Conservation (phyloP, 192 early-diverging fungal species). For the Spizellomyces sp. region DNA sequence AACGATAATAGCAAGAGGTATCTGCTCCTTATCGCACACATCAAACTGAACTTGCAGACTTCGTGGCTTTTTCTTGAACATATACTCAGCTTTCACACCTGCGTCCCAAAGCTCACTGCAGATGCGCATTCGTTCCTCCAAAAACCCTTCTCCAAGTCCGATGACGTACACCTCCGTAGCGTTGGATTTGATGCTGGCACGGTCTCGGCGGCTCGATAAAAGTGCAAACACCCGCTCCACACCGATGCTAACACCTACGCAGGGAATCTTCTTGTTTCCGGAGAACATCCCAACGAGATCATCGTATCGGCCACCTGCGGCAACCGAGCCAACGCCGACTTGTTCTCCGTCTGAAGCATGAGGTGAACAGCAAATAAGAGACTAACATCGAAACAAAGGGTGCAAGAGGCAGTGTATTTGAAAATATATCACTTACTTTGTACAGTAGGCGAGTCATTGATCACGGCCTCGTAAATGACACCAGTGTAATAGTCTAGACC, state of each 20-base stretch:
- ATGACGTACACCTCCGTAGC: constrained; percentile 88
- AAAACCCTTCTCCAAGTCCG: constrained; percentile 72
- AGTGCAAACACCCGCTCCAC: constrained; percentile 95
- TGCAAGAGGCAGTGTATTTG: neutral
- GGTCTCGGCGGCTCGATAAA: constrained; percentile 21
- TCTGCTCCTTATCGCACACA: constrained; percentile 78
- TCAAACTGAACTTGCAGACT: constrained; percentile 74
- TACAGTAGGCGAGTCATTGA: constrained; percentile 28
- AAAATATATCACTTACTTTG: constrained; percentile 16
- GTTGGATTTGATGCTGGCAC: constrained; percentile 58
- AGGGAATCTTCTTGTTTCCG: constrained; percentile 79
- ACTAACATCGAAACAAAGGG: neutral
- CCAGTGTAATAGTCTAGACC: constrained; percentile 99
- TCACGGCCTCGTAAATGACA: constrained; percentile 96
- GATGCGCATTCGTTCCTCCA: constrained; percentile 88
- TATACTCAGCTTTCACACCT: constrained; percentile 86
- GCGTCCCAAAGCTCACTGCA: constrained; percentile 90
- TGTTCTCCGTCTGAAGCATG: constrained; percentile 62
- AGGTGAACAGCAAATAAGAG: neutral
- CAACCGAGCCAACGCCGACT: constrained; percentile 91
- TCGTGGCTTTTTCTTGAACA: constrained; percentile 90
- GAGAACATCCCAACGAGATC: constrained; percentile 96
- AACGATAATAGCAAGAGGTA: constrained; percentile 90
- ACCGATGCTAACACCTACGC: constrained; percentile 94
- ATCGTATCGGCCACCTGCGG: constrained; percentile 97